A percentile compares a stretch with the other conserved stretches of the same genome.
Conservation (phyloP, 768 basidiomycete species). For the Lyophyllum decastes region DNA sequence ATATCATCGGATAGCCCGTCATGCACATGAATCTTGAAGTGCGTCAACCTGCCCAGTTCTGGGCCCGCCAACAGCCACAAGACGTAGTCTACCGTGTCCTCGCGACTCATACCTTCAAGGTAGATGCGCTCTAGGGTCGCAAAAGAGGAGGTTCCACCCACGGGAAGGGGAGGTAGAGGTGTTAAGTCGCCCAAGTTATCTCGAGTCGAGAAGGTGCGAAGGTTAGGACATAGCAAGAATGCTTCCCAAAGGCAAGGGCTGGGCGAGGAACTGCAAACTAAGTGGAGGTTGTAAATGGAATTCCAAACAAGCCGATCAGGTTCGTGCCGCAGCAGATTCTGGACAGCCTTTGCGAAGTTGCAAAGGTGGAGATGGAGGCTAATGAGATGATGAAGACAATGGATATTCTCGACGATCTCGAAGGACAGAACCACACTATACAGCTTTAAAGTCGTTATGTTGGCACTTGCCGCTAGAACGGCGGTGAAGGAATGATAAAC, state of each 20-base stretch:
- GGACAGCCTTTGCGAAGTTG: not conserved
- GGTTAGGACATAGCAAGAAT: not conserved
- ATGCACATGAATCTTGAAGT: not conserved
- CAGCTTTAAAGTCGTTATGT: not conserved
- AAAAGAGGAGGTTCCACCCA: not conserved
- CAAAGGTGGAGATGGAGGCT: not conserved
- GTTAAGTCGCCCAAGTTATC: not conserved
- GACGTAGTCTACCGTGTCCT: too few species aligned
- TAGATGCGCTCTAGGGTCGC: not conserved
- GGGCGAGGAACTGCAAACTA: not conserved
- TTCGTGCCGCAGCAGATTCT: not conserved
- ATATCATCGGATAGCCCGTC: not conserved
- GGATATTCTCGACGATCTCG: not conserved
- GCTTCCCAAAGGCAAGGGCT: not conserved
- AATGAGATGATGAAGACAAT: not conserved
- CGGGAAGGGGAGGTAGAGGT: not conserved
- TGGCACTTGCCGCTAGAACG: not conserved
- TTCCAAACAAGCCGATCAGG: not conserved
- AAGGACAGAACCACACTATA: not conserved
- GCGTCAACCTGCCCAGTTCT: not conserved
- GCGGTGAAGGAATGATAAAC: not conserved
- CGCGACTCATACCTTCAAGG: too few species aligned
- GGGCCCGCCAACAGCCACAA: too few species aligned
- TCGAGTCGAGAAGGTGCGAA: not conserved
- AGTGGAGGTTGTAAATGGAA: not conserved